Conservation (phyloP, 148 eudicot species). For the Polygonum maritimum region DNA sequence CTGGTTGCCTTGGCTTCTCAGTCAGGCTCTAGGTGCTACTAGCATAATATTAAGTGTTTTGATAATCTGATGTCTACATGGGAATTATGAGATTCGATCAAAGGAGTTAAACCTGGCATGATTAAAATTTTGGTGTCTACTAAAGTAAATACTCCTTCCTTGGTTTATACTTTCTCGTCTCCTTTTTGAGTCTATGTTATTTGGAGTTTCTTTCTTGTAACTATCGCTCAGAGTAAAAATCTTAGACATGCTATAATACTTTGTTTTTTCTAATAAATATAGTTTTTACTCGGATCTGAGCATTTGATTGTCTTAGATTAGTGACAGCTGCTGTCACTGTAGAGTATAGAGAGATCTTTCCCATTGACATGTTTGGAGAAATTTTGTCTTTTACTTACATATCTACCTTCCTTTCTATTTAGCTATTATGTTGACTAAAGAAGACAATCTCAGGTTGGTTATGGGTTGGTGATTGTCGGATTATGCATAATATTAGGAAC, state of each 20-base stretch:
- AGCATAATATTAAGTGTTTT: not conserved
- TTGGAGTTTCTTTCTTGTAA: not conserved
- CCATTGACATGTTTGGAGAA: not conserved
- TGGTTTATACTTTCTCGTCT: not conserved
- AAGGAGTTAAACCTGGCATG: not conserved
- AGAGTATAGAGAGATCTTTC: not conserved
- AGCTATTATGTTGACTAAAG: not conserved
- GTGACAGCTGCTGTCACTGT: not conserved
- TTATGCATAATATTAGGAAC: constrained; percentile 36
- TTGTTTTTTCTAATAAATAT: not conserved
- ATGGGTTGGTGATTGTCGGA: constrained; percentile 23
- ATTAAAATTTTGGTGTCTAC: not conserved
- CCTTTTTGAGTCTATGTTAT: not conserved
- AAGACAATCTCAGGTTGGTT: constrained; percentile 30
- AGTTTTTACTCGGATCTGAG: not conserved
- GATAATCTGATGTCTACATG: not conserved
- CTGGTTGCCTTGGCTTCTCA: not conserved
- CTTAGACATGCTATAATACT: not conserved
- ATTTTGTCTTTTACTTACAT: not conserved
- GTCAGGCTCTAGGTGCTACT: not conserved
- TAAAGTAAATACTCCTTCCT: not conserved
- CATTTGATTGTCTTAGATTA: not conserved
- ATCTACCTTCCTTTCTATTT: not conserved
- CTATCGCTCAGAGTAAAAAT: not conserved
- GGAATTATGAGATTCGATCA: not conserved